Base-by-base conservation (phyloP, 169 alveolate genomes). In the Cryptosporidium tyzzeri region DNA sequence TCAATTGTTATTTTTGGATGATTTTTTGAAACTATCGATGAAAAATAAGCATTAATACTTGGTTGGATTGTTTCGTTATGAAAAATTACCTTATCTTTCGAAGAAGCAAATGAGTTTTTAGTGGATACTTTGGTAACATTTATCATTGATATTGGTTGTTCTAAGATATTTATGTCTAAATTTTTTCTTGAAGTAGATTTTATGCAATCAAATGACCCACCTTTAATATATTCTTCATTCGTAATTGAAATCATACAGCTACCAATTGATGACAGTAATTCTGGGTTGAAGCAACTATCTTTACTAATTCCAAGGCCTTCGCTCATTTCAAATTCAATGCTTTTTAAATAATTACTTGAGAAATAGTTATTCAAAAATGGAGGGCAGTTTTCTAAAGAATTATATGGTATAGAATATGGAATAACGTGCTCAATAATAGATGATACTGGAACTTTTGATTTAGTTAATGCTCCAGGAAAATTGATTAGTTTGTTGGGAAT, bases 61-160 rank as follows among this genome's bases (percentile, higher is more conserved):
- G 89, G 89, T 9, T 69, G 23, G 18, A 80, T 80, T 18, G 75
- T 80, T 44, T 80, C 75, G 18, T 65, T 80, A 29, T 80, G 73
- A 1, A 80, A 21, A 29, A 80, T 80, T n/a, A 80, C 23, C 3
- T 59, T 37, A 44, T 62, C 55, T 21, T 39, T 21, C 2, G 67
- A 58, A 37, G 51, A 26, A 37, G 50, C 5, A n/a, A 21, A 41
- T 48, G 68, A 23, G 31, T 18, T 62, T 62, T 9, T 14, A 16
- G 41, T 41, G 3, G 75, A 65, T 2, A n/a, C 7, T 44, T 37
- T 58, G 10, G 4, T 65, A 33, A 80, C 37, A 29, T 61, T 61
- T 29, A 80, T 8, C 51, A 80, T 31, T 23, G 89, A 62, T 41
- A 80, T 80, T 8, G 89, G 89, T 48, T 65, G 80, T 7, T 80